These are phyloP conservation scores for Balamuthia mandrillaris DNA, from an alignment of 208 protist species.

Conservation along the genomic window DNA sequence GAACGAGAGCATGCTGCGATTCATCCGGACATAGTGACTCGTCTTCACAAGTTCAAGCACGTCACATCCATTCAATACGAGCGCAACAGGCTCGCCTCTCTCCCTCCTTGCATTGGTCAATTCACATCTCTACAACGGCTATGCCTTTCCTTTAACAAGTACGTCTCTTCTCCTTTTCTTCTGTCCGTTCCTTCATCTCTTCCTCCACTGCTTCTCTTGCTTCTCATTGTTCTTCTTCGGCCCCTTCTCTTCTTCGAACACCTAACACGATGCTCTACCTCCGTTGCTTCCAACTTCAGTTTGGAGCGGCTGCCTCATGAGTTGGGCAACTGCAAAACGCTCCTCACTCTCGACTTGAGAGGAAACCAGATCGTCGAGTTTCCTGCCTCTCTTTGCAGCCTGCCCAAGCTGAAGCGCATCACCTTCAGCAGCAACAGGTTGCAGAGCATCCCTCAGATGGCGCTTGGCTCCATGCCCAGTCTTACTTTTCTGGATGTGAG, in stretches of 20 bases:
- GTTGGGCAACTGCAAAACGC: no score
- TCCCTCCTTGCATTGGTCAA: slow-evolving; percentile 1
- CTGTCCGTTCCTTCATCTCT: no score
- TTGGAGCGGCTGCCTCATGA: no score
- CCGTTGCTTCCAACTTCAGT: no score
- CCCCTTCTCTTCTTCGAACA: no score
- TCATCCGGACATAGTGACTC: slow-evolving; percentile 20
- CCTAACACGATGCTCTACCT: no score
- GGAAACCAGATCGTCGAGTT: slow-evolving; percentile 23
- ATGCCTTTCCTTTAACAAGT: slow-evolving; percentile 11
- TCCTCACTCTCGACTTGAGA: not conserved
- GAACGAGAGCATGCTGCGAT: not conserved
- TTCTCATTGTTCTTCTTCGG: no score
- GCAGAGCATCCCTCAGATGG: no score
- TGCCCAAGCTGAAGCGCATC: not conserved
- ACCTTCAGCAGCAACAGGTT: no score
- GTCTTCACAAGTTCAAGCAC: not conserved
- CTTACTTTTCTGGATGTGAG: slow-evolving; percentile 24
- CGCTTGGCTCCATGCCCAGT: slow-evolving; percentile 5
- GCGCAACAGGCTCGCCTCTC: not conserved
- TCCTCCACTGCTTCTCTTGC: no score
- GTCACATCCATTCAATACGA: not conserved
- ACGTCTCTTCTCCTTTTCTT: slow-evolving; percentile 2
- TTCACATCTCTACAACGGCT: no score
- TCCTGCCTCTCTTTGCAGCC: not conserved